phyloP scores from a whole-genome alignment of 257 asterid species.

The Ajuga chamaepitys region DNA sequence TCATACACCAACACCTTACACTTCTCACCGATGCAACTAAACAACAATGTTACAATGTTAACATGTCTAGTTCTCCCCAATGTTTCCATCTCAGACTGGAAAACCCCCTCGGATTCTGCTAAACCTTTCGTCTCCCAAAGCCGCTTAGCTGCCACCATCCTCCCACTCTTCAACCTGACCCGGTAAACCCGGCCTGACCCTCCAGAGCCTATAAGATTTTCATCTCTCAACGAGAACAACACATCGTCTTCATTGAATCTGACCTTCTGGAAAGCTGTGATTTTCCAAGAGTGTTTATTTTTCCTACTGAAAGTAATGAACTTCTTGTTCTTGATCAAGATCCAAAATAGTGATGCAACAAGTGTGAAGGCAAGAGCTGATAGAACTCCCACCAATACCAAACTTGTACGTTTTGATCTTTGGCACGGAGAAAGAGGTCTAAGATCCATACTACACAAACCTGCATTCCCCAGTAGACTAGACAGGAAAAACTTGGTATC shows the following conservation, averaged over 20 bases:
- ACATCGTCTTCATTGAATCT: conserved; percentile 14
- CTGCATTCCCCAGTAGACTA: conserved; percentile 15
- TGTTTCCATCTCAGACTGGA: conserved; percentile 17
- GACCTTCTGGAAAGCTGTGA: conserved; percentile 11
- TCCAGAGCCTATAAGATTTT: conserved; percentile 13
- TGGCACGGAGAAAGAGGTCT: conserved; percentile 11
- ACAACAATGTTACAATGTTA: conserved; percentile 15
- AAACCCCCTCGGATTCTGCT: conserved; percentile 6
- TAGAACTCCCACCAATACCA: conserved; percentile 7
- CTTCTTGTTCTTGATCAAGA: conserved; percentile 16
- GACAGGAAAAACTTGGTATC: neutral
- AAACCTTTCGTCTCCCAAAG: conserved; percentile 17
- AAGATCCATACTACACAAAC: conserved; percentile 11
- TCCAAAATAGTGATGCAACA: conserved; percentile 11
- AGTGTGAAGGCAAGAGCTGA: conserved; percentile 12
- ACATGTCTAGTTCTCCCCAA: conserved; percentile 20
- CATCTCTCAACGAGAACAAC: conserved; percentile 16
- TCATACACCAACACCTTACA: conserved; percentile 18
- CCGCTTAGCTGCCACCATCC: conserved; percentile 17
- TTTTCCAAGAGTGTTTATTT: conserved; percentile 11
- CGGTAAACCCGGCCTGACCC: conserved; percentile 19
- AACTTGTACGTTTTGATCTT: conserved; percentile 5
- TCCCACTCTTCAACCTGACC: conserved; percentile 16
- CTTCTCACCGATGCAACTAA: conserved; percentile 2
- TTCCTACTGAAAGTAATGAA: neutral